These are phyloP conservation scores for Phytophthora rubi DNA, from an alignment of 352 stramenopile species.

Conservation along the genomic window DNA sequence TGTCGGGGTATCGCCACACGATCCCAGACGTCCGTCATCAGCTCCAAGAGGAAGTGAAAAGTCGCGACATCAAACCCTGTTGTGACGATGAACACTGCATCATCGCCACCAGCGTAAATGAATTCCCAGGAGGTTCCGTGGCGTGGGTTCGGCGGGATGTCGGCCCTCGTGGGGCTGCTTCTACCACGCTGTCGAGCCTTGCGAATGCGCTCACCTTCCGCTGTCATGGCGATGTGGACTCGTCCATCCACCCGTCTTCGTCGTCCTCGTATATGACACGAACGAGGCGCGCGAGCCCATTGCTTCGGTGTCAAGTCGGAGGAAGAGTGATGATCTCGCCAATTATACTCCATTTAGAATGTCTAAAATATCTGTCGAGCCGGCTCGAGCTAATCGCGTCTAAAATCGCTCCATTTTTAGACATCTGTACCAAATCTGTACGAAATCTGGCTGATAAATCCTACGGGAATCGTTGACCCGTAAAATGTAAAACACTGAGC, in stretches of 20 bases:
- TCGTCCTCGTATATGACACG: neutral
- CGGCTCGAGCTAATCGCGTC: too few relatives aligned
- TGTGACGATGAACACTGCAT: slow-evolving; percentile 25
- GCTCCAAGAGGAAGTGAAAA: slow-evolving; percentile 19
- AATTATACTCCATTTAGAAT: neutral
- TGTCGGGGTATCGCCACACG: neutral
- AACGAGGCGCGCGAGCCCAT: neutral
- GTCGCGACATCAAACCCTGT: slow-evolving; percentile 22
- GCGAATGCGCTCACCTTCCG: neutral
- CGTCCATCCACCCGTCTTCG: neutral
- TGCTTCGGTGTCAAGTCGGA: too few relatives aligned
- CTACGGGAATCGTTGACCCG: too few relatives aligned
- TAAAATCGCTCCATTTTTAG: too few relatives aligned
- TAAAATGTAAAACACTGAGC: too few relatives aligned
- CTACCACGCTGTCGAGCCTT: slow-evolving; percentile 2
- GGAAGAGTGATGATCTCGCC: too few relatives aligned
- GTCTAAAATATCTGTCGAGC: neutral
- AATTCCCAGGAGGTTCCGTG: slow-evolving; percentile 16
- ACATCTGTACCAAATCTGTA: too few relatives aligned
- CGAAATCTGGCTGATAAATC: too few relatives aligned
- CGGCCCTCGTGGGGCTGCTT: neutral
- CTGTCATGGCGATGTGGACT: slow-evolving; percentile 6
- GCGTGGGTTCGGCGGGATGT: slow-evolving; percentile 10
- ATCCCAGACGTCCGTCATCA: slow-evolving; percentile 12
- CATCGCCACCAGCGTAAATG: slow-evolving; percentile 17